A percentile compares a stretch with the other conserved stretches of the same genome.
phyloP scores from a whole-genome alignment of 257 asterid genomes.

The Agastache rugosa region DNA sequence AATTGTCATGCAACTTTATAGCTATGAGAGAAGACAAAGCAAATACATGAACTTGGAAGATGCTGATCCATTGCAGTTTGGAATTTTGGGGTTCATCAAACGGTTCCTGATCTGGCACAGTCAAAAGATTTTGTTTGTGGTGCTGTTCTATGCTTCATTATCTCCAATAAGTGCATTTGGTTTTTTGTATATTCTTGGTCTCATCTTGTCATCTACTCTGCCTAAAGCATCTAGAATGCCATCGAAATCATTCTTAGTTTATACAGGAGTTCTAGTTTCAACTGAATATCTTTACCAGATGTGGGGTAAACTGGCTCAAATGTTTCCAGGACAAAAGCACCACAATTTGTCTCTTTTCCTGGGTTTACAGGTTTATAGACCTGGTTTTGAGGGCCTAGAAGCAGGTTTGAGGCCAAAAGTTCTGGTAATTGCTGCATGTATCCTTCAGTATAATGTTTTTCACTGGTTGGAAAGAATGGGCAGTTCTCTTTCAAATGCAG shows the following conservation, averaged over 20 bases:
- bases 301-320: conserved; percentile 84
- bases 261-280: conserved; percentile 79
- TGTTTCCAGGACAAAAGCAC: conserved; percentile 96
- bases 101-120: conserved; percentile 95
- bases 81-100: conserved; percentile 76
- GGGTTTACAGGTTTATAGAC: conserved; percentile 80
- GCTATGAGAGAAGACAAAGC: conserved; percentile 98
- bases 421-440: conserved; percentile 88
- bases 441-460: conserved; percentile 88
- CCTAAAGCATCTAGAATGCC: conserved; percentile 92
- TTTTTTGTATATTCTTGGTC: conserved; percentile 82
- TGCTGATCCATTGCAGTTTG: conserved; percentile 63
- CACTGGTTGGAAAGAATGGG: conserved; percentile 86
- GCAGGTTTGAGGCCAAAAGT: conserved; percentile 92
- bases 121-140: conserved; percentile 76
- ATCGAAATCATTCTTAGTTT: conserved; percentile 76
- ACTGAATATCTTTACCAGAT: conserved; percentile 92
- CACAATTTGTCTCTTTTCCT: conserved; percentile 67
- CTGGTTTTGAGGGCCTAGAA: conserved; percentile 80
- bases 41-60: conserved; percentile 60
- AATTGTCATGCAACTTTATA: conserved; percentile 97
- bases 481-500: conserved; percentile 53
- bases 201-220: conserved; percentile 65
- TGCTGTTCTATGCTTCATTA: conserved; percentile 84
- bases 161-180: conserved; percentile 94